phyloP scores from a whole-genome alignment of 768 basidiomycete species.

The Dictyophora rubrovolvata region DNA sequence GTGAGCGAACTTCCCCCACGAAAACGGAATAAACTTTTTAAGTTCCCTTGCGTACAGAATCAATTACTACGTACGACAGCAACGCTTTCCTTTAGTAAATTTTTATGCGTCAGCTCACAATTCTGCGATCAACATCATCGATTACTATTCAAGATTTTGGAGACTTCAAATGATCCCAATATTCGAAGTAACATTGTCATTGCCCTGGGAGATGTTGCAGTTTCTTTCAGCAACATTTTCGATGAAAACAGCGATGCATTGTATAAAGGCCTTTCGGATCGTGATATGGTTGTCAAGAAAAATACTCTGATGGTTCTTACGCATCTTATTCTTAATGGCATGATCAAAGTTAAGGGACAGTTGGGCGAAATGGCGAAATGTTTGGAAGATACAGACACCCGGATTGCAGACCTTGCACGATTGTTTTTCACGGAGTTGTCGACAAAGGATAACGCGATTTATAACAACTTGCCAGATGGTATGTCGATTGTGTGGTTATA shows the following conservation, averaged over 20 bases:
- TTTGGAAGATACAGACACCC: constrained; percentile 77
- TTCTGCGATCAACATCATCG: constrained; percentile 89
- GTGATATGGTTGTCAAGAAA: constrained; percentile 87
- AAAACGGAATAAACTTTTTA: neutral
- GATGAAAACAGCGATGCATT: constrained; percentile 96
- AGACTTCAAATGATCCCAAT: constrained; percentile 80
- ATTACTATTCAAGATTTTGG: constrained; percentile 87
- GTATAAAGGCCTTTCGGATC: constrained; percentile 88
- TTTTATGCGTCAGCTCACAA: constrained; percentile 88
- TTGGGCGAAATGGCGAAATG: constrained; percentile 99
- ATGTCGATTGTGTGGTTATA: constrained; percentile 15
- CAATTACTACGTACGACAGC: constrained; percentile 78
- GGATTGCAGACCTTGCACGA: constrained; percentile 92
- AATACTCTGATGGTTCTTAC: constrained; percentile 98
- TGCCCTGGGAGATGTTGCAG: constrained; percentile 93
- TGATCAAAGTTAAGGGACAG: constrained; percentile 99
- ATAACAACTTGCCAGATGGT: constrained; percentile 97
- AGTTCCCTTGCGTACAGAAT: constrained; percentile 42
- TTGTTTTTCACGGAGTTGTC: constrained; percentile 94
- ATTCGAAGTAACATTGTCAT: constrained; percentile 96
- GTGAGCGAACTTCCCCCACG: constrained; percentile 29
- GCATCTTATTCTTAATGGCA: constrained; percentile 92
- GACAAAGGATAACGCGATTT: constrained; percentile 97
- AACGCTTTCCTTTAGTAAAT: constrained; percentile 84
- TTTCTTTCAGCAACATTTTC: constrained; percentile 94